A percentile compares a stretch with the other conserved stretches of the same genome.
Evolutionary conservation across 768 basidiomycete species (phyloP).

Genomic region (Cytidiella melzeri): DNA sequence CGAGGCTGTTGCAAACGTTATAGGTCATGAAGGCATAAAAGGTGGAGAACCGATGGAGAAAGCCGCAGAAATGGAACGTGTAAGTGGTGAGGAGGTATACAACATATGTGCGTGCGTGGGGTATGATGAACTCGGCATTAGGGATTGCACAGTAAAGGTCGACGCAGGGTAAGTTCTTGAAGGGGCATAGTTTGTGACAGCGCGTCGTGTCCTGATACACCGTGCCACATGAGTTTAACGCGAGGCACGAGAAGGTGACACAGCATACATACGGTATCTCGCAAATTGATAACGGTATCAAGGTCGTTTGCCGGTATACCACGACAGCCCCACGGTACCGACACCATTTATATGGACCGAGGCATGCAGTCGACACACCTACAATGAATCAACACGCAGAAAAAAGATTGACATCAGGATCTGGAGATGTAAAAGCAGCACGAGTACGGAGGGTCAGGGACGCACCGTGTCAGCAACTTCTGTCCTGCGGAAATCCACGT

Average conservation of each 20-base stretch:
- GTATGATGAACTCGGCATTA: neutral
- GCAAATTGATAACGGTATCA: slow-evolving; percentile 10
- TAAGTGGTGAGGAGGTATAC: neutral
- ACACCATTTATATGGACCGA: slow-evolving; percentile 68
- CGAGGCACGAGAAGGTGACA: neutral
- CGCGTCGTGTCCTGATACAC: neutral
- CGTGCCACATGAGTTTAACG: neutral
- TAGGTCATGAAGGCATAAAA: neutral
- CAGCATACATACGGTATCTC: neutral
- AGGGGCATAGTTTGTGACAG: neutral
- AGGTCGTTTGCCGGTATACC: slow-evolving; percentile 52
- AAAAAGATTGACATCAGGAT: neutral
- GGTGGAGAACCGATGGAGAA: too few relatives aligned
- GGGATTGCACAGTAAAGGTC: neutral
- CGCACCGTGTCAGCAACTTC: slow-evolving; percentile 79
- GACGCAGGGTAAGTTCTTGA: neutral
- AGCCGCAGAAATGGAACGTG: neutral
- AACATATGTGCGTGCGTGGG: neutral
- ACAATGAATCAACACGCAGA: slow-evolving; percentile 7
- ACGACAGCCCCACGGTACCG: slow-evolving; percentile 74
- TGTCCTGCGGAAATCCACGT: slow-evolving; percentile 64
- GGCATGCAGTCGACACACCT: slow-evolving; percentile 78
- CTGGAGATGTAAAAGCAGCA: neutral
- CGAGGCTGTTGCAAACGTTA: neutral
- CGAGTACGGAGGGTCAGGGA: slow-evolving; percentile 7